Evolutionary conservation across 2,329 filamentous ascomycete species (phyloP).

Genomic region (Apiospora hydei): DNA sequence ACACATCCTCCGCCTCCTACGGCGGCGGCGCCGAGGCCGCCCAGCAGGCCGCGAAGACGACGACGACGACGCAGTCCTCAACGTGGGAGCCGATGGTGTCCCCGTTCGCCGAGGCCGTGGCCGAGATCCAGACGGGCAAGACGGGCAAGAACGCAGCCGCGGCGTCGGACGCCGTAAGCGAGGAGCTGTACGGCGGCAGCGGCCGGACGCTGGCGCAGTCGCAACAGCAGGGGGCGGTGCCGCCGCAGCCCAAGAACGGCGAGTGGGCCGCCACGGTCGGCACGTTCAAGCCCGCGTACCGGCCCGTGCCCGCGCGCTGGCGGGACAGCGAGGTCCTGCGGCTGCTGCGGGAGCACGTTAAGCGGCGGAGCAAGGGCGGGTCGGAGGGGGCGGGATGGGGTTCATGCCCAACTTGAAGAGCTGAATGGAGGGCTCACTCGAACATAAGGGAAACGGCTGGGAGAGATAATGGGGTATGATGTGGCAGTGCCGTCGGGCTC

Average conservation of each 20-base stretch:
- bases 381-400: constrained; percentile 58
- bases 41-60: not conserved
- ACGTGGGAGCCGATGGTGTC: constrained; percentile 25
- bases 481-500: not conserved
- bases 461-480: not conserved
- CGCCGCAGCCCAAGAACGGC: constrained; percentile 56
- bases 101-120: constrained; percentile 24
- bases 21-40: constrained; percentile 36
- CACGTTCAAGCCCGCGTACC: constrained; percentile 91
- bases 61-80: not conserved
- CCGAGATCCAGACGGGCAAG: constrained; percentile 27
- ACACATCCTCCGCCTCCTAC: constrained; percentile 28
- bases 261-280: constrained; percentile 98
- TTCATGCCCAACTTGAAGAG: constrained; percentile 59
- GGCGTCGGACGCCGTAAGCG: constrained; percentile 43
- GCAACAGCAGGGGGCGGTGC: not conserved
- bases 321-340: constrained; percentile 79
- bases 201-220: not conserved
- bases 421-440: not conserved
- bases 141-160: constrained; percentile 36
- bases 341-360: constrained; percentile 83
- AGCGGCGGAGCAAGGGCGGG: constrained; percentile 69
- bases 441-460: too few species aligned
- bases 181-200: constrained; percentile 34
- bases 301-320: constrained; percentile 89